These are phyloP conservation scores for Aureobasidium melanogenum DNA, from an alignment of 2,329 filamentous ascomycete genomes.

Conservation along the genomic window DNA sequence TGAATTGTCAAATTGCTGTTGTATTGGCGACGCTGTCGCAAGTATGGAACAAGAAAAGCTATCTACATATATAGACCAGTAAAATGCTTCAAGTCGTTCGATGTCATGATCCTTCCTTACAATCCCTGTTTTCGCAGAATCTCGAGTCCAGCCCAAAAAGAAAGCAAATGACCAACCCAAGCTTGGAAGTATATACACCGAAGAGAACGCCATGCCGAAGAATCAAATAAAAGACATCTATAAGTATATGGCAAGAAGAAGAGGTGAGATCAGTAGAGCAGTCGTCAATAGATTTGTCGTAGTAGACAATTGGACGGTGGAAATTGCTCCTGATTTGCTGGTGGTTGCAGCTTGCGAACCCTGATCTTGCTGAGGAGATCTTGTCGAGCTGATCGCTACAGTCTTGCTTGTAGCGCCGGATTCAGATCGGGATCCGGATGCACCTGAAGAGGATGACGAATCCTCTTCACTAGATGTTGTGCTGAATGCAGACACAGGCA, in stretches of 20 bases:
- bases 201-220: background rate
- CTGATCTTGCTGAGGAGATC: background rate
- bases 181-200: background rate
- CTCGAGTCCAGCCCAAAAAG: background rate
- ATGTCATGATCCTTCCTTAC: background rate
- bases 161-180: background rate
- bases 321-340: background rate
- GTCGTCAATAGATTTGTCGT: background rate
- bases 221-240: background rate
- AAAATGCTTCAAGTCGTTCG: background rate
- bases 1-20: background rate
- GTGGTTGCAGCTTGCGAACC: background rate
- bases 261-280: background rate
- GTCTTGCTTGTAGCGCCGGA: background rate
- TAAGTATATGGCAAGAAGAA: background rate
- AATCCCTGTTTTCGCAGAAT: background rate
- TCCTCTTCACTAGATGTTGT: background rate
- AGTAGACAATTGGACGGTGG: background rate
- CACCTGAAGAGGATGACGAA: background rate
- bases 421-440: background rate
- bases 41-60: background rate
- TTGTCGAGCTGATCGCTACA: background rate
- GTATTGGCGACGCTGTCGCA: background rate
- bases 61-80: background rate
- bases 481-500: background rate